Evolutionary conservation across 2,329 filamentous ascomycete species (phyloP), one percentile per base, ranked within the genome.

Genomic region (Triangularia setosa): DNA sequence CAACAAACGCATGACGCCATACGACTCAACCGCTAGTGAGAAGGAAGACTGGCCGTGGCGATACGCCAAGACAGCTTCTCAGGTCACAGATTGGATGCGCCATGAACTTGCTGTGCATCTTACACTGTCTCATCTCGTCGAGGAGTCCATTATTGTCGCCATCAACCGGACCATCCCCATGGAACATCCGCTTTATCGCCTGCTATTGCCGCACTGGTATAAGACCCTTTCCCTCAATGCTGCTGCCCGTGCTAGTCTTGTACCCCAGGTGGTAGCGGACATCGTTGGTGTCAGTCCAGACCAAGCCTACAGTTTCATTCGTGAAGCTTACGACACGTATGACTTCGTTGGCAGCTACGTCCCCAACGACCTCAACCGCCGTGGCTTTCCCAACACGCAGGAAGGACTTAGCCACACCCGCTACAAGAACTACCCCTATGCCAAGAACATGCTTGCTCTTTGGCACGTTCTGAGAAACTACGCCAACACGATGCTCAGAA

Each of bases 381-480:
- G 80, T 21, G 80, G 80, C 0, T 83, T 83, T 68, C 74, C 77
- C 2, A 66, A 71, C 60, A 75, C 74, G 0, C 62, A 68, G 6
- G 68, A 75, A 4, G 72, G 73, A 1, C 70, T 78, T 0, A 67
- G 69, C 9, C 72, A 76, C 57, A 62, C 70, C 7, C 77, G 76
- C 62, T 83, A 79, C 73, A 74, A 77, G 61, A 83, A 83, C 72
- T 84, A 83, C 67, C 74, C 78, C 7, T 84, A 82, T 66, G 81
- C 76, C 18, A 77, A 76, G 66, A 79, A 80, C 71, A 79, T 82
- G 69, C 68, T 75, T 3, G 69, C 73, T 6, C 78, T 83, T 71
- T 83, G 81, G 81, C 68, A 71, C 5, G 72, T 72, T 4, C 74
- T 83, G 28, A 75, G 75, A 18, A 68, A 74, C 4, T 84, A 80